Evolutionary conservation across 139 green algal genomes (phyloP), one percentile per base, ranked within the genome.

Genomic region (Closterium sp.): DNA sequence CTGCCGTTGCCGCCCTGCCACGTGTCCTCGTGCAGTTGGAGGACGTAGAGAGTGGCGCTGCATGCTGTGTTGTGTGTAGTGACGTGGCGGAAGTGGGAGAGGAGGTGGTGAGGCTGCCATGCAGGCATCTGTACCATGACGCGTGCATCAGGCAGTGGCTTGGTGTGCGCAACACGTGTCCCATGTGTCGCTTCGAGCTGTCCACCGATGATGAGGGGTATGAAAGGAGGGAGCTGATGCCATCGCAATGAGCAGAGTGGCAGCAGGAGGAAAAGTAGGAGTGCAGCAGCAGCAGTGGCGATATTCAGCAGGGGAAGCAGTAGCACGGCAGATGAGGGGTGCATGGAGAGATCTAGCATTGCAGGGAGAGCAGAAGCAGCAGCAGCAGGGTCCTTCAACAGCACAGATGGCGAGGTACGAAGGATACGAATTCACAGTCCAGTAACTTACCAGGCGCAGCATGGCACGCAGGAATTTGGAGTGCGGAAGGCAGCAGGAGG

Each of bases 161-260:
- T 34, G 86, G 92, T 19, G 25, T 90, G n/a, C 90, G 95, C 91
- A 98, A 98, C 93, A 95, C 91, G 31, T 98, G 97, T 93, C 97
- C 97, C 2, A 87, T 96, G 0, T 97, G 96, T 94, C 95, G 96
- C 34, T 91, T 93, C 76, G 91, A 92, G 91, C 33, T 93, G 35
- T 28, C 64, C n/a, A 95, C 88, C 28, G 90, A 93, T 34, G 93
- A 92, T 23, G 3, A 1, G 3, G 84, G 35, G 9, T 98, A 98
- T 84, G 97, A 98, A 93, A 88, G 55, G 55, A 76, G 7, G 7
- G 55, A 19, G 55, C 55, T 76, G 55, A 76, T 76, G 55, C 4
- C 55, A 76, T 10, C 55, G 25, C 55, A 76, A 76, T 19, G 12
- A 76, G 55, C 55, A 10, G 16, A 76, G 55, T 19, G 55, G 55